Percentiles rank a stretch among this genome's conserved stretches.
These are phyloP conservation scores for Cercospora zeae-maydis DNA, from an alignment of 2,329 filamentous ascomycete genomes.

Conservation along the genomic window DNA sequence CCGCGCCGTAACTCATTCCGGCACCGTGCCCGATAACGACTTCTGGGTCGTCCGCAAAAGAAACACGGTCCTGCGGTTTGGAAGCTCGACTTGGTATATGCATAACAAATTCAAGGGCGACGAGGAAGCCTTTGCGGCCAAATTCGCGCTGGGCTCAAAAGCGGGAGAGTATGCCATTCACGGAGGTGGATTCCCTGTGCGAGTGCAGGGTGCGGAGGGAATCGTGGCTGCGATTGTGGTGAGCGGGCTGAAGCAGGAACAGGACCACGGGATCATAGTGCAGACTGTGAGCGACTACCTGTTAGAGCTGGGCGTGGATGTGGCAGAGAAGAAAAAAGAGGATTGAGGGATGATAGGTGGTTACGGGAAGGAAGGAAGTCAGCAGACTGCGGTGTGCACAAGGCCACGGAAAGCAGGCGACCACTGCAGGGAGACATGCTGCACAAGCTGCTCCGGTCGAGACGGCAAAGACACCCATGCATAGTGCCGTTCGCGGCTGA, in stretches of 20 bases:
- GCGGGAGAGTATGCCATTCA: constrained; percentile 69
- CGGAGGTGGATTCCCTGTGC: constrained; percentile 70
- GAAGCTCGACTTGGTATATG: constrained; percentile 67
- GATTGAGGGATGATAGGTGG: constrained; percentile 23
- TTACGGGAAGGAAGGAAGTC: not conserved
- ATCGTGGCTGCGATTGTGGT: constrained; percentile 72
- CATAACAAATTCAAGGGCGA: constrained; percentile 63
- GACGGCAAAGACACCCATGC: not conserved
- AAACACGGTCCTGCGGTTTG: constrained; percentile 68
- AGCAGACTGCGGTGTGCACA: not conserved
- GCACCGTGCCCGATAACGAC: constrained; percentile 61
- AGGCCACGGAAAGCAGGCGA: not conserved
- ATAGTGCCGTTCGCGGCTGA: not conserved
- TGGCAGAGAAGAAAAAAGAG: constrained; percentile 39
- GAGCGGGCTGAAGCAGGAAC: constrained; percentile 69
- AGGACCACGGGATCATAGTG: constrained; percentile 73
- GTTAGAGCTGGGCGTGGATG: constrained; percentile 34
- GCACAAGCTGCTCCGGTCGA: not conserved
- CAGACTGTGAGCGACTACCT: constrained; percentile 61
- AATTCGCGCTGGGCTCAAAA: constrained; percentile 58
- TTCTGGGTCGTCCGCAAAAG: constrained; percentile 63
- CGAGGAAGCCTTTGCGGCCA: constrained; percentile 61
- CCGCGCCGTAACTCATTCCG: constrained; percentile 64
- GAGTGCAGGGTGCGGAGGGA: constrained; percentile 70
- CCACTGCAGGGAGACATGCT: not conserved